A percentile compares a stretch with the other conserved stretches of the same genome.
Evolutionary conservation across 306 rosid species (phyloP).

Genomic region (Amphicarpaea edgeworthii): DNA sequence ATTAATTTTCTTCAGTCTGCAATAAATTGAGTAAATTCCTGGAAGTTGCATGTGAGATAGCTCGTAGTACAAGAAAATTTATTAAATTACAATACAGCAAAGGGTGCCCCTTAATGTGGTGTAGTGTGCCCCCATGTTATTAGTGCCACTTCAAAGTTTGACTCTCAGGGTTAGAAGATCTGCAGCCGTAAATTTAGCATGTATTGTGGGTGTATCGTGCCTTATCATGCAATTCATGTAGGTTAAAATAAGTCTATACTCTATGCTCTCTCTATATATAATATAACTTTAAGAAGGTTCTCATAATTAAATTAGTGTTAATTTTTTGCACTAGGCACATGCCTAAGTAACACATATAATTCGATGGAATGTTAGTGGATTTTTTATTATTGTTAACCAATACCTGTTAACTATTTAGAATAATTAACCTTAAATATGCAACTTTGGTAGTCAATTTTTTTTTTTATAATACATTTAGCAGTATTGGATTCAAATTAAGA

Average conservation of each 20-base stretch:
- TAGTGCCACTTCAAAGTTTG: conserved; percentile 32
- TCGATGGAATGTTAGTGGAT: not conserved
- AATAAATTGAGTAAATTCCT: conserved; percentile 46
- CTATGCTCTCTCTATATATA: not conserved
- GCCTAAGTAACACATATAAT: not conserved
- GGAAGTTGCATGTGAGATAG: conserved; percentile 51
- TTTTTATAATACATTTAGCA: not conserved
- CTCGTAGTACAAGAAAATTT: conserved; percentile 41
- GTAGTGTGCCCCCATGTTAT: conserved; percentile 49
- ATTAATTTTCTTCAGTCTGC: conserved; percentile 23
- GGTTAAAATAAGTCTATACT: not conserved
- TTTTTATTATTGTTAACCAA: not conserved
- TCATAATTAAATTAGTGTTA: not conserved
- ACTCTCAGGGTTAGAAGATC: conserved; percentile 23
- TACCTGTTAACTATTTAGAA: not conserved
- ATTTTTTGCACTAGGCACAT: conserved; percentile 2
- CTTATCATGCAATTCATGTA: conserved; percentile 38
- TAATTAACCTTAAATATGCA: not conserved
- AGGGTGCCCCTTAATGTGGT: conserved; percentile 38
- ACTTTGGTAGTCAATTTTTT: not conserved
- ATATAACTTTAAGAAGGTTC: not conserved
- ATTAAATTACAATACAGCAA: conserved; percentile 19
- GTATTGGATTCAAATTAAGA: not conserved
- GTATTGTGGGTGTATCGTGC: conserved; percentile 37
- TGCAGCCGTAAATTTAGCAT: conserved; percentile 46